Evolutionary conservation across 23 red algal genomes (phyloP), one percentile per base, ranked within the genome.

Genomic region (Chondrus crispus): DNA sequence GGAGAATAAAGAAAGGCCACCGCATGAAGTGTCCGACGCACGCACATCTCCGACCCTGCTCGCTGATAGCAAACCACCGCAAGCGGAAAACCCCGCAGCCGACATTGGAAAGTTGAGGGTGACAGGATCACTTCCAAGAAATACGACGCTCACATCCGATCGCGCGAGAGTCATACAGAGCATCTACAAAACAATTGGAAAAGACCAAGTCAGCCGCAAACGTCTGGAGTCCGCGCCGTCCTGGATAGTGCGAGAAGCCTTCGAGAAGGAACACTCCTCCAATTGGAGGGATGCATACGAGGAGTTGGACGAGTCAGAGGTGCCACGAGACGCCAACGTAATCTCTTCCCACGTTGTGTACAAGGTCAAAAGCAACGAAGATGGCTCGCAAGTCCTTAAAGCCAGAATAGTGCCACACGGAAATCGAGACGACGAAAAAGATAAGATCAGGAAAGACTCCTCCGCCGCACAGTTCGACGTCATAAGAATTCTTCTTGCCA

Each of bases 351-450:
- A 88, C 68, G 5, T 29, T 43, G 62, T 73, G 40, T 88, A 77
- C 49, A 88, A 88, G 39, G 46, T 88, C 46, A 76, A 88, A 57
- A 24, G 53, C 50, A 37, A 88, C 57, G 85, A 88, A 76, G 3
- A 57, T n/a, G 6, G 38, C 20, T 13, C 6, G 30, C 32, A 2
- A 9, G 73, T 43, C 22, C 9, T 87, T 30, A 87, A 87, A 3
- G 57, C 83, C 14, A 7, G 83, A 29, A 22, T 87, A 4, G 58
- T 36, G 3, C 3, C 68, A 10, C 62, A 87, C 60, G 64, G 58
- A 52, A 88, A 75, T 46, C 20, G 51, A 30, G 26, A n/a, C n/a
- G n/a, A n/a, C n/a, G n/a, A n/a, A n/a, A n/a, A n/a, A n/a, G n/a
- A n/a, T n/a, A n/a, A n/a, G n/a, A n/a, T n/a, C n/a, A n/a, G n/a